These are phyloP conservation scores for Triticum urartu DNA, from an alignment of 176 grass and related monocot species.

Conservation along the genomic window DNA sequence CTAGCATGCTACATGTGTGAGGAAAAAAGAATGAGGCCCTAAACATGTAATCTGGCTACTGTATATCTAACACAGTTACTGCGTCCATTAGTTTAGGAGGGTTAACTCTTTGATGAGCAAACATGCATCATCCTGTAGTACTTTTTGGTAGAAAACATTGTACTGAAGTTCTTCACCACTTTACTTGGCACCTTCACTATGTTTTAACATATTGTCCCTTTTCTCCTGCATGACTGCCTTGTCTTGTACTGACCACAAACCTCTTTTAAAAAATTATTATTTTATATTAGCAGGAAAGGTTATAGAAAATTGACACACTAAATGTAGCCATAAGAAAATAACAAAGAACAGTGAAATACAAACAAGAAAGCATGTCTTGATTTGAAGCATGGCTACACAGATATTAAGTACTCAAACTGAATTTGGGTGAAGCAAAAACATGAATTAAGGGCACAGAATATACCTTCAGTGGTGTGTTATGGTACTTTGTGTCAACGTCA, in stretches of 20 bases:
- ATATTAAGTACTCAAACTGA: background rate
- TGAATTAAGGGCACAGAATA: conserved; percentile 2
- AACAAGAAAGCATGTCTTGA: background rate
- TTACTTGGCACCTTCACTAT: background rate
- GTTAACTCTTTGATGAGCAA: background rate
- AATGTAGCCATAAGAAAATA: background rate
- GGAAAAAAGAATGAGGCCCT: background rate
- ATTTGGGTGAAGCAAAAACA: background rate
- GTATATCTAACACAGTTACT: background rate
- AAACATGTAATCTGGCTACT: background rate
- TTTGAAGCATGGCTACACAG: background rate
- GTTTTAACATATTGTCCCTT: background rate
- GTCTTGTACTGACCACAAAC: background rate
- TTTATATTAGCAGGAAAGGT: background rate
- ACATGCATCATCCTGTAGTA: background rate
- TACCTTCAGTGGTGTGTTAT: conserved; percentile 86
- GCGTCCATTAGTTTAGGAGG: background rate
- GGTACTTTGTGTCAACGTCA: conserved; percentile 92
- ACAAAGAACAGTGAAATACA: background rate
- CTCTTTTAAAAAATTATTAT: background rate
- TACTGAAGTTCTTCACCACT: background rate
- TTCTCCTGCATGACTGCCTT: background rate
- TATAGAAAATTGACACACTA: background rate
- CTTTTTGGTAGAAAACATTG: background rate
- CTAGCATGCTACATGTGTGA: background rate